Percentiles rank a stretch among this genome's conserved stretches.
phyloP scores from a whole-genome alignment of 2,329 filamentous ascomycete species.

The Rhytidhysteron rufulum region DNA sequence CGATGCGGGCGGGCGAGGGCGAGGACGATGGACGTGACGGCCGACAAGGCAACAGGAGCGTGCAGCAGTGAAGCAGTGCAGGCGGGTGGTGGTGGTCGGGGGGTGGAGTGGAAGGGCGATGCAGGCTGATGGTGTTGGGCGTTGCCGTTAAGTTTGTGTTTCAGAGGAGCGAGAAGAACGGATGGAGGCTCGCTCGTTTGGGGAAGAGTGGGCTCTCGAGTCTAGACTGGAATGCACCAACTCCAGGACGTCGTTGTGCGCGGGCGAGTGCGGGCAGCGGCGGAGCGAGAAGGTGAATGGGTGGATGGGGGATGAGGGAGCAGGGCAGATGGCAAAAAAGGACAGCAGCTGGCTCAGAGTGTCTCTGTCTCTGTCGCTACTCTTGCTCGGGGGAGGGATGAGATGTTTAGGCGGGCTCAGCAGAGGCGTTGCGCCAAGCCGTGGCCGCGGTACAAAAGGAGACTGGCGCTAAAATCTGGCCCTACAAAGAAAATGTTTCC shows the following conservation, averaged over 20 bases:
- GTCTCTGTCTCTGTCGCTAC: too few species aligned
- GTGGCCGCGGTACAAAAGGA: background rate
- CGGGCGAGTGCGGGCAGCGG: background rate
- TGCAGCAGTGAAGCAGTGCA: background rate
- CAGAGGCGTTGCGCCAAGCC: slow-evolving; percentile 5
- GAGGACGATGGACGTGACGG: slow-evolving; percentile 6
- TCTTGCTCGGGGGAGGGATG: slow-evolving; percentile 2
- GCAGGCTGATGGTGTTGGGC: slow-evolving; percentile 11
- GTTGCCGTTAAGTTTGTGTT: slow-evolving; percentile 13
- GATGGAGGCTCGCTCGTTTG: slow-evolving; percentile 12
- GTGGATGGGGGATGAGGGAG: background rate
- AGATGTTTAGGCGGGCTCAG: slow-evolving; percentile 1
- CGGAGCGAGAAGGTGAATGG: background rate
- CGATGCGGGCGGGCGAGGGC: slow-evolving; percentile 13
- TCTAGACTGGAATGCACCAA: slow-evolving; percentile 10
- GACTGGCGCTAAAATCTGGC: background rate
- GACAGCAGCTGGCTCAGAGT: too few species aligned
- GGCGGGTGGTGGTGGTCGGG: background rate
- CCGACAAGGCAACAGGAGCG: background rate
- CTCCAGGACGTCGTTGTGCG: background rate
- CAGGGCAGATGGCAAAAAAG: background rate
- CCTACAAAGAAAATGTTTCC: background rate
- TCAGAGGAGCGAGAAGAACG: slow-evolving; percentile 8
- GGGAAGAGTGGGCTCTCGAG: slow-evolving; percentile 7
- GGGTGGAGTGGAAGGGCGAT: slow-evolving; percentile 8